Base-by-base conservation (phyloP, 352 stramenopile genomes). In the Blastocystis sp. region DNA sequence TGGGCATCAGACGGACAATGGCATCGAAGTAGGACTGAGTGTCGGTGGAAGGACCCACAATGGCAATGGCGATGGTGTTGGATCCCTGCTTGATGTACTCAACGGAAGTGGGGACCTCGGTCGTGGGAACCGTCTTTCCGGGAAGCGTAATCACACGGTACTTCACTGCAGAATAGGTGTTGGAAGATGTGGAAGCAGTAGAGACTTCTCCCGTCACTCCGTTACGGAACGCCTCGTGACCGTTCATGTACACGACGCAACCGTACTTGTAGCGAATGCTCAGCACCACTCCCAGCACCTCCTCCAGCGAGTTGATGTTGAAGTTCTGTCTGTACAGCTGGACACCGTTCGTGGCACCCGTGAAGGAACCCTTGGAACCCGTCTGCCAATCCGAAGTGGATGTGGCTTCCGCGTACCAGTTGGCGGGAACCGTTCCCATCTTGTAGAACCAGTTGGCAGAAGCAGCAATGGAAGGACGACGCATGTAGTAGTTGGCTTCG, bases 61-160 rank as follows among this genome's bases (percentile, higher is more conserved):
- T n/a, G 29, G 61, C 61, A 46, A 73, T 73, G 29, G 61, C 61
- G n/a, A 73, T 49, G 11, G 32, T 46, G 38, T 73, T 73, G 29
- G 61, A 21, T 18, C 61, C 61, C 38, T 73, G 24, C 9, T 24
- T 14, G 3, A 73, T 16, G 16, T 51, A 32, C 8, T 40, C n/a
- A 16, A 63, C n/a, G 14, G 8, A 14, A n/a, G n/a, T n/a, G 16
- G 48, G 48, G 16, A 1, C 32, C 8, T 63, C 32, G 0, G n/a
- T 24, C 8, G n/a, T 8, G 16, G n/a, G 8, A 34, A 27, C n/a
- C 27, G 53, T 24, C 53, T 63, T 63, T 7, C n/a, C n/a, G 32
- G 53, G 53, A 14, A 63, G 32, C 18, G 53, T 34, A 63, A 63
- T 63, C 18, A 63, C 8, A 34, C n/a, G 53, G 53, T 34, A 63